Evolutionary conservation across 1,284 basidiomycete genomes (phyloP), one percentile per base, ranked within the genome.

Genomic region (Leccinum cinnamomeum): DNA sequence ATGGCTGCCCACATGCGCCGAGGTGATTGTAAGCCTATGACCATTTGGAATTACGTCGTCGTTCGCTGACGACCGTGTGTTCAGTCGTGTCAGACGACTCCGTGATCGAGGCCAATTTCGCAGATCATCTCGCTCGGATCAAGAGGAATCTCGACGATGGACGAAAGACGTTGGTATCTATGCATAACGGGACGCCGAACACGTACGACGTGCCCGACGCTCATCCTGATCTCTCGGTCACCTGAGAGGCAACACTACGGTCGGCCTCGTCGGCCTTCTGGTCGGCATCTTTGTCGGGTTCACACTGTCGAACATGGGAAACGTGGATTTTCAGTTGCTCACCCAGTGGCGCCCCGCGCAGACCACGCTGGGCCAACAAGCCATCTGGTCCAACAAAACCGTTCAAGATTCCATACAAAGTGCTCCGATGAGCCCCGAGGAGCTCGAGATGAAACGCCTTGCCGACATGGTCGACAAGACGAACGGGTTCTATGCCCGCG

Each of bases 1-100:
- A 74, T 81, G 70, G 77, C 76, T 33, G 79, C 77, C 1, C 82
- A 82, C 41, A 81, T 83, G 80, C 76, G 81, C 30, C 72, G 81
- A 37, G 81, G 82, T 2, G 80, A 81, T 58, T 82, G 76, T 79
- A 62, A 69, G 77, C 20, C 16, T 10, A 18, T 44, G 2, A 46
- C 23, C 5, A 1, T 28, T 44, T 3, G 3, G 1, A 44, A 16
- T 30, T 7, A 3, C 25, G 8, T 16, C 20, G n/a, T 30, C 7
- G 33, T 8, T 10, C 50, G 20, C 50, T 73, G 23, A 65, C 12
- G 12, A 25, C 14, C 25, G 10, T 28, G 5, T 11, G 2, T 63
- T 23, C 33, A 76, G 74, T 76, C 51, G 37, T 62, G 46, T 58
- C 56, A 56, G 16, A 59, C 5, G 71, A 74, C 6, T 83, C 79